Base-by-base conservation (phyloP, 1,284 basidiomycete genomes). In the Sphagnurus paluster region DNA sequence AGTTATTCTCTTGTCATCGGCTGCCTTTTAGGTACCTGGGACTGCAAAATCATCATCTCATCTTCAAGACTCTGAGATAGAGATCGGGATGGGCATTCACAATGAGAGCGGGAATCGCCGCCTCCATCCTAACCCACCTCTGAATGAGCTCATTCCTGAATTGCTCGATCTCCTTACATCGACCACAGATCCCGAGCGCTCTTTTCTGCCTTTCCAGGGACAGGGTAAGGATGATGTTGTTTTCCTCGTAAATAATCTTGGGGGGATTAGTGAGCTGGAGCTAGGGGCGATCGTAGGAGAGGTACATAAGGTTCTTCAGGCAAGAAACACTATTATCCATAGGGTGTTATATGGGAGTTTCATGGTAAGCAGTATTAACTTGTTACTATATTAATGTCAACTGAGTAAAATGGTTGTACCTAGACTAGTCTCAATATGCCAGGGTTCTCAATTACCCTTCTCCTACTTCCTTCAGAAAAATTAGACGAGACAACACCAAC, bases 371-470 rank as follows among this genome's bases (percentile, higher is more conserved):
- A 20, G 11, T 11, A 16, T 23, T 3, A 19, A 11, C 26, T 32
- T 36, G 19, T n/a, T 36, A 29, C 37, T 9, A 43, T 28, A 19
- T 39, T 39, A 37, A 7, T 33, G n/a, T n/a, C n/a, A 2, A 17
- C 29, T 25, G 44, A 43, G 14, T 25, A 14, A 49, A 20, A 45
- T 55, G 7, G 30, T 40, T 14, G 24, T 14, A 19, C 9, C 8
- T 25, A 90, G 88, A 91, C 92, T 17, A 94, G 91, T 44, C 76
- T 98, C 53, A 93, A 93, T 69, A 93, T 97, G 88, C 91, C 93
- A 24, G 94, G 95, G 2, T 95, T 97, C 69, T 94, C 91, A 4
- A 70, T 98, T 51, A 92, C 94, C 0, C 75, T 94, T 9, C 76
- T 97, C 10, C 80, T 93, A 21, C 81, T 97, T 5, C 90, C 93